Evolutionary conservation across 129 eudicot species (phyloP).

Genomic region (Flaveria bidentis): DNA sequence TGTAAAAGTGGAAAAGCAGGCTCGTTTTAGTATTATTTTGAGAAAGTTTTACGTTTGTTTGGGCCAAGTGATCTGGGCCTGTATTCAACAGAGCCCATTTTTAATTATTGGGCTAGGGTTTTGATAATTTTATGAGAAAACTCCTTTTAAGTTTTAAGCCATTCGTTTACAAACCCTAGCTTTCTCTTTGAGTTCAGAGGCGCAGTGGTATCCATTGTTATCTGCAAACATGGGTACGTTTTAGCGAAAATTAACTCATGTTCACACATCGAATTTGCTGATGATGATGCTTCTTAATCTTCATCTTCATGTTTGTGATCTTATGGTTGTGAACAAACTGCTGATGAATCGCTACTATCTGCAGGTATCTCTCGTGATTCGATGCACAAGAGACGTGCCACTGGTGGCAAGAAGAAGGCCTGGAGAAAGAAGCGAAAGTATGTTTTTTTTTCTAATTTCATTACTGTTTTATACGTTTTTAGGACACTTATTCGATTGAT

Average conservation of each 20-base stretch:
- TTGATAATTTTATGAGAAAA: background rate
- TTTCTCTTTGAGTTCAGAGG: slow-evolving; percentile 23
- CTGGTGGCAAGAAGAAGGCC: slow-evolving; percentile 74
- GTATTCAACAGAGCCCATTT: background rate
- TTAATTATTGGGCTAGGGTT: slow-evolving; percentile 17
- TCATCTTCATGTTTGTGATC: background rate
- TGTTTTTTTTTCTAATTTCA: background rate
- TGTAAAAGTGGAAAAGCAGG: too few relatives aligned
- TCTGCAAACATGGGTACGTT: slow-evolving; percentile 33
- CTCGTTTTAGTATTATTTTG: too few relatives aligned
- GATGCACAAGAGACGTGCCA: slow-evolving; percentile 72
- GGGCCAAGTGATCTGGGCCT: slow-evolving; percentile 5
- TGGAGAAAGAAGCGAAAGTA: slow-evolving; percentile 78
- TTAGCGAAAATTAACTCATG: background rate
- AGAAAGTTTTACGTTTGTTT: background rate
- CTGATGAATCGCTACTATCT: background rate
- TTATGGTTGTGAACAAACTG: background rate
- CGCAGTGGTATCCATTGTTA: slow-evolving; percentile 12
- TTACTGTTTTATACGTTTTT: background rate
- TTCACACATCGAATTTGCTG: background rate
- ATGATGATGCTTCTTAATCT: background rate
- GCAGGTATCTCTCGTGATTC: slow-evolving; percentile 68
- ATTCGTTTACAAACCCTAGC: slow-evolving; percentile 16
- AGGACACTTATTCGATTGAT: background rate
- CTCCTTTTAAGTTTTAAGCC: slow-evolving; percentile 20